A percentile compares a stretch with the other conserved stretches of the same genome.
These are phyloP conservation scores for Lathyrus sativus DNA, from an alignment of 306 rosid genomes.

Conservation along the genomic window DNA sequence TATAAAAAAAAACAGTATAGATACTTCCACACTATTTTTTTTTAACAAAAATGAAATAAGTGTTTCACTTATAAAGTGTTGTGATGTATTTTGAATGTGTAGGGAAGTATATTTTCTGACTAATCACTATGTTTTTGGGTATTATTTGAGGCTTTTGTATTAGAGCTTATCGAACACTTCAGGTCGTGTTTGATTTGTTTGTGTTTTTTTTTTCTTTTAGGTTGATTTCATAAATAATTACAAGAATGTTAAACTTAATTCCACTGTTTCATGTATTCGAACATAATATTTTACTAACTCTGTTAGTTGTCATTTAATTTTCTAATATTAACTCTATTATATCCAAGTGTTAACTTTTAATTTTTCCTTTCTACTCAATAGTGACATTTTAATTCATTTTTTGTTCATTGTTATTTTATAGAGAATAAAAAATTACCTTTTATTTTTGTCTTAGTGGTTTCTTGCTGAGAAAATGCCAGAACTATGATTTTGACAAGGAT, in stretches of 20 bases:
- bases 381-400: conserved; percentile 4
- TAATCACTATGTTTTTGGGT: no score
- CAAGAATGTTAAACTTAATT: no score
- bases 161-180: neutral
- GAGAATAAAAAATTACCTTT: neutral
- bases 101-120: no score
- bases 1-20: no score
- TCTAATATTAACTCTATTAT: conserved; percentile 12
- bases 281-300: conserved; percentile 9
- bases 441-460: conserved; percentile 52
- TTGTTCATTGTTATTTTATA: neutral
- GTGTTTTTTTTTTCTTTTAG: no score
- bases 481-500: conserved; percentile 89
- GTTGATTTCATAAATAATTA: no score
- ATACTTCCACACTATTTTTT: no score
- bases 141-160: no score
- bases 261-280: neutral
- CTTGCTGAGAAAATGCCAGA: conserved; percentile 92
- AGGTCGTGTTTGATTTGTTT: conserved; percentile 8
- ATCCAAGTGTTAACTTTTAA: conserved; percentile 11
- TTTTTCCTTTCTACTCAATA: neutral
- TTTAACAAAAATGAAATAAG: no score
- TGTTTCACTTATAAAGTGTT: no score
- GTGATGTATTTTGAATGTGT: no score
- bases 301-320: conserved; percentile 8